A percentile compares a stretch with the other conserved stretches of the same genome.
phyloP scores from a whole-genome alignment of 306 rosid genomes.

The Cucurbita moschata region DNA sequence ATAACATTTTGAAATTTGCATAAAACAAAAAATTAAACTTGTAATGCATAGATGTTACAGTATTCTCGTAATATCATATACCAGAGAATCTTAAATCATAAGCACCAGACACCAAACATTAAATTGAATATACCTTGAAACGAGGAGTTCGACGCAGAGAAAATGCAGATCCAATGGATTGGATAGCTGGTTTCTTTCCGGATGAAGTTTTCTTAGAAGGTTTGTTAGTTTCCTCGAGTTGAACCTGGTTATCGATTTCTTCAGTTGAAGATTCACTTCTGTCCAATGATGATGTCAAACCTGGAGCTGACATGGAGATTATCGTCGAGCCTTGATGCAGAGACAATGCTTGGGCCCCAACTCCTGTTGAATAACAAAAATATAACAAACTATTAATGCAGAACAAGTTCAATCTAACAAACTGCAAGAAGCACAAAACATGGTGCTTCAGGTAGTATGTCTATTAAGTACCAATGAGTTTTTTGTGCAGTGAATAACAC shows the following conservation, averaged over 20 bases:
- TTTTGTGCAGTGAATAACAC: background rate
- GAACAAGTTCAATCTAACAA: no score
- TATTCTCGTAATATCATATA: background rate
- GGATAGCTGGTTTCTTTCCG: slow-evolving; percentile 23
- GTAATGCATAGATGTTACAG: background rate
- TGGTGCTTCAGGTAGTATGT: no score
- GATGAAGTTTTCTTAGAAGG: slow-evolving; percentile 19
- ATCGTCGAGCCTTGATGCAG: slow-evolving; percentile 39
- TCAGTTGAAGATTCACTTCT: slow-evolving; percentile 39
- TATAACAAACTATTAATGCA: background rate
- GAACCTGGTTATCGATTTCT: slow-evolving; percentile 20
- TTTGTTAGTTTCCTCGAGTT: slow-evolving; percentile 18
- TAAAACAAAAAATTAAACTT: background rate
- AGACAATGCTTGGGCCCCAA: slow-evolving; percentile 11
- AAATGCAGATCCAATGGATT: slow-evolving; percentile 40
- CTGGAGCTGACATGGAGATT: slow-evolving; percentile 62
- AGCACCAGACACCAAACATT: background rate
- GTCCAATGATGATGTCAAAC: slow-evolving; percentile 29
- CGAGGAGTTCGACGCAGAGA: slow-evolving; percentile 59
- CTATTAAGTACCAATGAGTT: no score
- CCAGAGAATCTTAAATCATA: background rate
- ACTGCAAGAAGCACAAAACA: no score
- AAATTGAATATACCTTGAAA: slow-evolving; percentile 28
- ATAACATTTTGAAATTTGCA: background rate
- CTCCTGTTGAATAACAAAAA: slow-evolving; percentile 26